Percentiles rank a stretch among this genome's conserved stretches.
Evolutionary conservation across 1,284 basidiomycete genomes (phyloP).

Genomic region (Waitea zeae): DNA sequence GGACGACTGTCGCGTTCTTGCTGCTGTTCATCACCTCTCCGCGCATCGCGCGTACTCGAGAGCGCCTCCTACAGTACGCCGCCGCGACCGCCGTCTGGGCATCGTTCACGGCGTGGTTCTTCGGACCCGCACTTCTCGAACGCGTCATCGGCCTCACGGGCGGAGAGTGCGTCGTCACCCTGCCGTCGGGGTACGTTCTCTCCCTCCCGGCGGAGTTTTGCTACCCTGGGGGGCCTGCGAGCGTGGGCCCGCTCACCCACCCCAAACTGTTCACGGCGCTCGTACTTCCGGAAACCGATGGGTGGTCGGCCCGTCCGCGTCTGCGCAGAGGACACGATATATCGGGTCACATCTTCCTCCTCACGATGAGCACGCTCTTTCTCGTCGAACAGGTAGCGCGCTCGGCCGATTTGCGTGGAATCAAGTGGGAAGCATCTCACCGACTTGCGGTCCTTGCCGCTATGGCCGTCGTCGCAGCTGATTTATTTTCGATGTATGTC

Average conservation of each 20-base stretch:
- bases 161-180: slow-evolving; percentile 58
- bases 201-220: slow-evolving; percentile 46
- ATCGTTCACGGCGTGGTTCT: slow-evolving; percentile 79
- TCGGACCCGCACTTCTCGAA: slow-evolving; percentile 72
- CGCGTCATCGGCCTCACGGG: slow-evolving; percentile 64
- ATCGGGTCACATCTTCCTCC: slow-evolving; percentile 86
- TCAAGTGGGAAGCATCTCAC: slow-evolving; percentile 16
- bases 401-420: slow-evolving; percentile 16
- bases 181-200: slow-evolving; percentile 39
- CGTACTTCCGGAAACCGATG: slow-evolving; percentile 15
- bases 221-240: slow-evolving; percentile 28
- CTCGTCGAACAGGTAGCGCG: slow-evolving; percentile 57
- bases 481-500: slow-evolving; percentile 62
- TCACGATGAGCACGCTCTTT: slow-evolving; percentile 72
- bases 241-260: slow-evolving; percentile 32
- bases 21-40: slow-evolving; percentile 38
- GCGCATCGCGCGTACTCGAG: slow-evolving; percentile 17
- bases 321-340: slow-evolving; percentile 81
- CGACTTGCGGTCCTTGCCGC: slow-evolving; percentile 25
- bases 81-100: slow-evolving; percentile 57
- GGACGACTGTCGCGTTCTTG: slow-evolving; percentile 65
- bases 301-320: slow-evolving; percentile 32
- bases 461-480: slow-evolving; percentile 38
- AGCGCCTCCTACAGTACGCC: slow-evolving; percentile 39
- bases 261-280: slow-evolving; percentile 41